Evolutionary conservation across 352 stramenopile genomes (phyloP), one percentile per base, ranked within the genome.

Genomic region (Pythium rhizo-oryzae): DNA sequence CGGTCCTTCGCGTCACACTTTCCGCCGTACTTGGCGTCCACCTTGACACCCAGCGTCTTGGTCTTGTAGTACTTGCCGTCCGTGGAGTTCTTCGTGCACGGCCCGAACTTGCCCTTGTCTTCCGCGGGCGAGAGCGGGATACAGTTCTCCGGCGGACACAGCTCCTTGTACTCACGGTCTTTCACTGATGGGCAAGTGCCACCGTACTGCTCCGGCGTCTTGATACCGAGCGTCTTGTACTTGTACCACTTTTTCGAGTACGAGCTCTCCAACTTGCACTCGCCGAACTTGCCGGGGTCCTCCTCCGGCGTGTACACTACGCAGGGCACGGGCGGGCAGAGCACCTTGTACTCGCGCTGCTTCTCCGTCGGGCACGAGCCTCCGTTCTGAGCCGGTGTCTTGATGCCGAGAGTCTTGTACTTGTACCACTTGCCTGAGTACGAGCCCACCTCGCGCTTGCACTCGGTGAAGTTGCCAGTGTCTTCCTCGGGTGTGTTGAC

Each of bases 401-500:
- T 44, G 57, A 63, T 44, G 9, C 19, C 57, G 8, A 63, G 44
- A 0, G 18, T 19, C 52, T 58, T 58, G 52, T 23, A 28, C 52
- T 58, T 58, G 30, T 55, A 18, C 43, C 47, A 63, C 41, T 43
- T 39, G 43, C 43, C 43, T 18, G 37, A 23, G 35, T 41, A 60
- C 53, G 37, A 43, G 9, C 52, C 43, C 18, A 21, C 43, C 8
- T 41, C 28, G 19, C 5, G 39, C 7, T 12, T 21, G 28, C 57
- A 63, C 2, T 24, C 44, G 41, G 18, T 39, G 21, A 54, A 63
- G 4, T 30, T 25, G 15, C 57, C 57, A 1, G 18, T 24, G 57
- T 63, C 57, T n/a, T 63, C 57, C 7, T 25, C 21, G 6, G 44
- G 41, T 3, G 43, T 63, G 43, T 63, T 56, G 25, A 63, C 30